These are phyloP conservation scores for Crepidotus variabilis DNA, from an alignment of 768 basidiomycete genomes.

Conservation along the genomic window DNA sequence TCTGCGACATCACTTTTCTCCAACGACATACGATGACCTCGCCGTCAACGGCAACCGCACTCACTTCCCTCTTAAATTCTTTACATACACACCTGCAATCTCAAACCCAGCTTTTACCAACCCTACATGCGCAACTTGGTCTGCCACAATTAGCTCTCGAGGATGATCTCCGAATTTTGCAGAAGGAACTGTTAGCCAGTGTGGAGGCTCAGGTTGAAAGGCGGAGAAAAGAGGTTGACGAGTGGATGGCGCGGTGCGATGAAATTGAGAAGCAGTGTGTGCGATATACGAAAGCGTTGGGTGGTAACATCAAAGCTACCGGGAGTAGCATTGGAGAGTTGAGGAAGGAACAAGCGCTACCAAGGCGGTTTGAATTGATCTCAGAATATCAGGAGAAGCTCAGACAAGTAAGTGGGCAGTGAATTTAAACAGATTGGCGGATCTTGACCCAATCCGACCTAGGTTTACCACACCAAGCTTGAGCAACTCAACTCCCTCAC, in stretches of 20 bases:
- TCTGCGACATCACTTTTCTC: slow-evolving; percentile 4
- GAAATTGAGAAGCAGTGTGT: slow-evolving; percentile 61
- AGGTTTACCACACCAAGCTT: slow-evolving; percentile 75
- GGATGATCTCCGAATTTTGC: slow-evolving; percentile 72
- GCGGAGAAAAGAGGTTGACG: slow-evolving; percentile 73
- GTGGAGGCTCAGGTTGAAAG: slow-evolving; percentile 72
- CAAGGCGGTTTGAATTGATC: slow-evolving; percentile 65
- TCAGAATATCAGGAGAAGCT: slow-evolving; percentile 74
- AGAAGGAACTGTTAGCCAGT: slow-evolving; percentile 69
- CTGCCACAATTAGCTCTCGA: slow-evolving; percentile 76
- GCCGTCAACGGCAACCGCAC: slow-evolving; percentile 26
- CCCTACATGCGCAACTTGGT: slow-evolving; percentile 80
- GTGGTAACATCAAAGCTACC: slow-evolving; percentile 65
- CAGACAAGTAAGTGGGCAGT: slow-evolving; percentile 69
- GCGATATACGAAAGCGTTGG: slow-evolving; percentile 65
- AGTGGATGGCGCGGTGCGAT: slow-evolving; percentile 63
- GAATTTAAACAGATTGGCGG: slow-evolving; percentile 18
- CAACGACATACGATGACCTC: slow-evolving; percentile 17
- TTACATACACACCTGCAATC: slow-evolving; percentile 74
- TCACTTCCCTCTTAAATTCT: slow-evolving; percentile 72
- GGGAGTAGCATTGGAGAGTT: slow-evolving; percentile 66
- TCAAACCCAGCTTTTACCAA: slow-evolving; percentile 79
- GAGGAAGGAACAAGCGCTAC: slow-evolving; percentile 68
- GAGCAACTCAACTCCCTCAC: slow-evolving; percentile 71
- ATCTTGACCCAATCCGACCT: slow-evolving; percentile 1